Percentiles rank a stretch among this genome's conserved stretches.
Evolutionary conservation across 805 yeast genomes (phyloP).

Genomic region (Candida maesae): DNA sequence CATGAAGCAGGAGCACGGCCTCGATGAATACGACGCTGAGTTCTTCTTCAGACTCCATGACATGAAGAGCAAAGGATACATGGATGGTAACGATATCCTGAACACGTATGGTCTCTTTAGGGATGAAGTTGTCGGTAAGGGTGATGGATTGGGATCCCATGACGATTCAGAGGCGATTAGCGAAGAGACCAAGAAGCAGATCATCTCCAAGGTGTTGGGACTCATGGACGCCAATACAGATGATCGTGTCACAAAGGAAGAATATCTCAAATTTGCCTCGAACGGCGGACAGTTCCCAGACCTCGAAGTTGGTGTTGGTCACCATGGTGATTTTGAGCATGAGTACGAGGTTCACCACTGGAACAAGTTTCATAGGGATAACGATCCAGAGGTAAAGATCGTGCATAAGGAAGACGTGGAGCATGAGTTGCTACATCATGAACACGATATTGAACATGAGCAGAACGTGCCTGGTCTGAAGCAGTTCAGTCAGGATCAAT

Average conservation of each 20-base stretch:
- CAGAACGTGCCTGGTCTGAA: slow-evolving; percentile 51
- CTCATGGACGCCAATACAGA: slow-evolving; percentile 66
- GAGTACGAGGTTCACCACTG: slow-evolving; percentile 96
- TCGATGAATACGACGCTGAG: slow-evolving; percentile 68
- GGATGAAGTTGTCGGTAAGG: slow-evolving; percentile 74
- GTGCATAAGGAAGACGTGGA: slow-evolving; percentile 89
- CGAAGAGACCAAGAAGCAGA: slow-evolving; percentile 46
- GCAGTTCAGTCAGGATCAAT: slow-evolving; percentile 34
- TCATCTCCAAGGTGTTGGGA: slow-evolving; percentile 51
- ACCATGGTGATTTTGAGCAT: slow-evolving; percentile 87
- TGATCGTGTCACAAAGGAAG: slow-evolving; percentile 59
- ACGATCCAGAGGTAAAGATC: slow-evolving; percentile 76
- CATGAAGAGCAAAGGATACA: slow-evolving; percentile 50
- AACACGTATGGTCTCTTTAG: slow-evolving; percentile 77
- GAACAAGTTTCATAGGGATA: slow-evolving; percentile 70
- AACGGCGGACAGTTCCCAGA: slow-evolving; percentile 81
- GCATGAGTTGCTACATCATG: slow-evolving; percentile 33
- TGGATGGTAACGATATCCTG: slow-evolving; percentile 62
- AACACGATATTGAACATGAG: slow-evolving; percentile 79
- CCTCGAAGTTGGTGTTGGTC: slow-evolving; percentile 90
- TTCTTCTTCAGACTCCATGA: slow-evolving; percentile 84
- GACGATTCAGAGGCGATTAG: slow-evolving; percentile 60
- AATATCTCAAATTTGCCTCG: slow-evolving; percentile 59
- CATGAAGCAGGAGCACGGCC: slow-evolving; percentile 83
- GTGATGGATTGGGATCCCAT: slow-evolving; percentile 84